Evolutionary conservation across 140 eudicot genomes (phyloP).

Genomic region (Stevia rebaudiana): DNA sequence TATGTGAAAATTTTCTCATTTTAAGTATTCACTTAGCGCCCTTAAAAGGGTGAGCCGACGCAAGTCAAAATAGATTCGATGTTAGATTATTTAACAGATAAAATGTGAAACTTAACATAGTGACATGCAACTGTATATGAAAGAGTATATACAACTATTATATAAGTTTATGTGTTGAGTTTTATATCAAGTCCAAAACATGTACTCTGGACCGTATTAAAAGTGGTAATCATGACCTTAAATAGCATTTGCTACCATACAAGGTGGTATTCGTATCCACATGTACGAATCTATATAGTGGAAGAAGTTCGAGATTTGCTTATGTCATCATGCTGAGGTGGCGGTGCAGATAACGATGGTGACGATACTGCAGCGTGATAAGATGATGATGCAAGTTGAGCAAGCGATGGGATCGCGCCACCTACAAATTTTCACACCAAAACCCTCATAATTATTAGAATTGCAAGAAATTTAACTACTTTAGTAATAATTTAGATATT

Average conservation of each 20-base stretch:
- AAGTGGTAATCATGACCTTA: neutral
- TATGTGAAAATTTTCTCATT: too few species aligned
- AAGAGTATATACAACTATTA: neutral
- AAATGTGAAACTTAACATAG: too few species aligned
- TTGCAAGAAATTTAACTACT: too few species aligned
- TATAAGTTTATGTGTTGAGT: neutral
- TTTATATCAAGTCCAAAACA: constrained; percentile 1
- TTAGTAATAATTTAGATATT: too few species aligned
- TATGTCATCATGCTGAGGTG: constrained; percentile 41
- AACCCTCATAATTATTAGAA: neutral
- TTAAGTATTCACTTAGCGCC: too few species aligned
- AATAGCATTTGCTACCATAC: constrained; percentile 9
- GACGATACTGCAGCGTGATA: constrained; percentile 61
- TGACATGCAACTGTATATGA: too few species aligned
- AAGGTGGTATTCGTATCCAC: neutral
- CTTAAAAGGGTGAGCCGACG: too few species aligned
- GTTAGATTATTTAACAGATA: too few species aligned
- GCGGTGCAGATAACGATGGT: constrained; percentile 45
- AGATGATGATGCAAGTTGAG: constrained; percentile 90
- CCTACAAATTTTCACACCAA: constrained; percentile 38
- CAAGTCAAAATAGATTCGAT: too few species aligned
- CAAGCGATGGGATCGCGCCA: constrained; percentile 77
- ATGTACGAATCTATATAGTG: constrained; percentile 15
- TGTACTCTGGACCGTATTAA: constrained; percentile 17
- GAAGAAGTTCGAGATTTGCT: constrained; percentile 46